A percentile compares a stretch with the other conserved stretches of the same genome.
Conservation (phyloP, 768 basidiomycete genomes). For the Leccinum subtestaceum region DNA sequence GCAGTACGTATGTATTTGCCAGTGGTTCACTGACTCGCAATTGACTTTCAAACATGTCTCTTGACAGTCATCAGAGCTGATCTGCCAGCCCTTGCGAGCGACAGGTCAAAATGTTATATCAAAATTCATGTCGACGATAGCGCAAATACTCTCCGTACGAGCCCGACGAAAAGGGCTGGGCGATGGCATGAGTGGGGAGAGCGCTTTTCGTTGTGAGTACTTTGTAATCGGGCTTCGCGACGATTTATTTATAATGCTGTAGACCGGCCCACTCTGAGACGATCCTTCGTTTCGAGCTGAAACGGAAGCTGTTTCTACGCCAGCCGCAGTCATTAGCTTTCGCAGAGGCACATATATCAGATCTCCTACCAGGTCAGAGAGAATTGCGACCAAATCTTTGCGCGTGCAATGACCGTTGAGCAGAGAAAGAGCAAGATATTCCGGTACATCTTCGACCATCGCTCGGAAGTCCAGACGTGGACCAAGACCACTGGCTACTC, state of each 20-base stretch:
- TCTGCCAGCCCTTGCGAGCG: slow-evolving; percentile 16
- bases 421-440: slow-evolving; percentile 16
- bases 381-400: not conserved
- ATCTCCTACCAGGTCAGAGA: slow-evolving; percentile 13
- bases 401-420: not conserved
- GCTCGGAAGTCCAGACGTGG: not conserved
- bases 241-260: not conserved
- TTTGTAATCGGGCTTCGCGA: not conserved
- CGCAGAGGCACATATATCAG: slow-evolving; percentile 15
- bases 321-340: slow-evolving; percentile 14
- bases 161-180: slow-evolving; percentile 17
- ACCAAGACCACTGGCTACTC: slow-evolving; percentile 16
- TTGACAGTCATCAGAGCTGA: slow-evolving; percentile 25
- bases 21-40: not conserved
- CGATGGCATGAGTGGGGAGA: slow-evolving; percentile 21
- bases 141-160: slow-evolving; percentile 11
- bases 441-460: slow-evolving; percentile 16
- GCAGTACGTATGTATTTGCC: slow-evolving; percentile 11
- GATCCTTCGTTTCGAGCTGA: slow-evolving; percentile 26
- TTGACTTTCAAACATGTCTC: not conserved
- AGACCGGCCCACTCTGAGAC: slow-evolving; percentile 18
- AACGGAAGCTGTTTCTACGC: slow-evolving; percentile 10
- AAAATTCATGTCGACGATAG: slow-evolving; percentile 20
- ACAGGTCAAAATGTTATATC: slow-evolving; percentile 27
- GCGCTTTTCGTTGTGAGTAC: slow-evolving; percentile 21